Evolutionary conservation across 768 basidiomycete genomes (phyloP).

Genomic region (Russula olivacea): DNA sequence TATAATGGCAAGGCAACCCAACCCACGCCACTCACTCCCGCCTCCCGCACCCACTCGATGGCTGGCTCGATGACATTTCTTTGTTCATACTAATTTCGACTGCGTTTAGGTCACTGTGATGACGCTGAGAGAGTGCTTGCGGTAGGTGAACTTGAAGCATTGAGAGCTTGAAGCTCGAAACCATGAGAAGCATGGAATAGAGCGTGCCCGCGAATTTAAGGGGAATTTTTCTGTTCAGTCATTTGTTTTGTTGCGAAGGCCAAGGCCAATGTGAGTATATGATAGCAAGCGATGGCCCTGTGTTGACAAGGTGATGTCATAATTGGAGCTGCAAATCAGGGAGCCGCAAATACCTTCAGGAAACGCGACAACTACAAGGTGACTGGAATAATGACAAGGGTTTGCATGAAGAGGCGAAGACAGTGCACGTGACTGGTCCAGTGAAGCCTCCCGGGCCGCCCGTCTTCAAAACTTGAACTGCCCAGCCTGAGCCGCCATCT

Average conservation of each 20-base stretch:
- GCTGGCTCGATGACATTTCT: not conserved
- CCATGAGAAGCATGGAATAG: too few relatives aligned
- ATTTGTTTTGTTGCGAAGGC: conserved; percentile 97
- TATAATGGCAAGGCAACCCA: too few relatives aligned
- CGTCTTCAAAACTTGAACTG: too few relatives aligned
- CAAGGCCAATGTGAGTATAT: conserved; percentile 91
- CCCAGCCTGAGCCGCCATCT: too few relatives aligned
- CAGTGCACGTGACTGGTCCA: too few relatives aligned
- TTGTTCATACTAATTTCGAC: not conserved
- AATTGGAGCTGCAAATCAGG: conserved; percentile 2
- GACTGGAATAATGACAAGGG: conserved; percentile 90
- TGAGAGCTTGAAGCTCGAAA: too few relatives aligned
- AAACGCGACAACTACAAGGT: conserved; percentile 83
- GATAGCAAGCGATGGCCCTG: conserved; percentile 91
- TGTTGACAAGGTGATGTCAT: conserved; percentile 14
- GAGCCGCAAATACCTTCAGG: conserved; percentile 53
- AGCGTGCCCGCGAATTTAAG: too few relatives aligned
- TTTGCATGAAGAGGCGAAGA: conserved; percentile 84
- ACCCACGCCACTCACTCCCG: not conserved
- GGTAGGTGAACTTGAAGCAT: too few relatives aligned
- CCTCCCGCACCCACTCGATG: not conserved
- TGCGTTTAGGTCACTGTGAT: not conserved
- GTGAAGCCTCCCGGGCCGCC: too few relatives aligned
- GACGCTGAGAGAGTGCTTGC: not conserved
- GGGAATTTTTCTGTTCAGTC: conserved; percentile 69